A percentile compares a stretch with the other conserved stretches of the same genome.
phyloP scores from a whole-genome alignment of 164 flowering plant genomes.

The Sedum album region DNA sequence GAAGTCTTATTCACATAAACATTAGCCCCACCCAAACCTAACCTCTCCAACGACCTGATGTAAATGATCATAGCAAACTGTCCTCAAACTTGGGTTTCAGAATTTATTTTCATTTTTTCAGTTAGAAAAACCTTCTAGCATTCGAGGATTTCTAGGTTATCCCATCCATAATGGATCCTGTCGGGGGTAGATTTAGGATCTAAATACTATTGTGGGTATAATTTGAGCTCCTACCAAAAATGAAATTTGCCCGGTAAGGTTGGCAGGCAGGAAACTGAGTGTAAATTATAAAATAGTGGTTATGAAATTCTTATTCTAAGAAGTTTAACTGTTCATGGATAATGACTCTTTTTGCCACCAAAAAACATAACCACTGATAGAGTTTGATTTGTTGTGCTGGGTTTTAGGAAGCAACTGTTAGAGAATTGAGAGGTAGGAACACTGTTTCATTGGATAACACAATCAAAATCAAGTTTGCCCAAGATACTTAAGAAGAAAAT shows the following conservation, averaged over 20 bases:
- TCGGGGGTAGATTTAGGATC: neutral
- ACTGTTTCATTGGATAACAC: slow-evolving; percentile 4
- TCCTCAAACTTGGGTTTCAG: neutral
- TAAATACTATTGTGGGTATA: neutral
- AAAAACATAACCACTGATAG: slow-evolving; percentile 4
- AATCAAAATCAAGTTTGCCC: neutral
- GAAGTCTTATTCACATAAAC: neutral
- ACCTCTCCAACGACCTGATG: neutral
- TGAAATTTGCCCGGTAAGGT: neutral
- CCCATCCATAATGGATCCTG: neutral
- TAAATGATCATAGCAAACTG: neutral
- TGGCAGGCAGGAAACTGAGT: neutral
- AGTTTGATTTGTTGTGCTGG: neutral
- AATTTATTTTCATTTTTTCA: neutral
- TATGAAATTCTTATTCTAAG: neutral
- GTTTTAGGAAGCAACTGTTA: slow-evolving; percentile 2
- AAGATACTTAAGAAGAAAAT: neutral
- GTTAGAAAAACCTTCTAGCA: neutral
- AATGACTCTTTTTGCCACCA: slow-evolving; percentile 2
- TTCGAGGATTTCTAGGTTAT: neutral
- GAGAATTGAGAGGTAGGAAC: neutral
- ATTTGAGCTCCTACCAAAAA: neutral
- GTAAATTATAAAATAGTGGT: neutral
- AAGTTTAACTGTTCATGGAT: slow-evolving; percentile 1
- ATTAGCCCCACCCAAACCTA: slow-evolving; percentile 1